Evolutionary conservation across 2,329 filamentous ascomycete genomes (phyloP), one percentile per base, ranked within the genome.

Genomic region (Trichophyton simii): DNA sequence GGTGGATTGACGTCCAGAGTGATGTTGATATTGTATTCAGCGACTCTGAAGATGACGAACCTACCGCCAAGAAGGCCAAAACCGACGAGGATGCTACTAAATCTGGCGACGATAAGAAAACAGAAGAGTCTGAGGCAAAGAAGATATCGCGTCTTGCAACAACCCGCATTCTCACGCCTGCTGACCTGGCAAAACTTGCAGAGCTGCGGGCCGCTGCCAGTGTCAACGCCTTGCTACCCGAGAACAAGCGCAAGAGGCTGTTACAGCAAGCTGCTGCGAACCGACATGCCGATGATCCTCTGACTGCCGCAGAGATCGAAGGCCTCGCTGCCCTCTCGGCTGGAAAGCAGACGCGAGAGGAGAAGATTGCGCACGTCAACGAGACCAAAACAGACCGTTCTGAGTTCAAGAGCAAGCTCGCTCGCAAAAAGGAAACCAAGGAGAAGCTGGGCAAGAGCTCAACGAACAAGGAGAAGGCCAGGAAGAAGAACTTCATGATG

Each of bases 401-500:
- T 58, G 86, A 94, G 72, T 91, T 96, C 78, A 91, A 92, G 78
- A 88, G 85, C 65, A 94, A 89, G 60, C 86, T 89, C 65, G 91
- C 91, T 15, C 86, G 89, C 71, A 82, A 88, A 69, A 89, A 90
- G 80, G 85, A 89, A 72, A 89, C 91, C 81, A 95, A 95, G 82
- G 84, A 87, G 69, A 82, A 85, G 1, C 84, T 91, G 76, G 94
- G 94, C 70, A 97, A 97, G 85, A 95, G 89, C 72, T 91, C 90
- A 42, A 97, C 92, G 66, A 99, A 99, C 77, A 89, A 88, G 78
- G 94, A 99, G 80, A 99, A 99, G 83, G 85, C 88, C 48, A 81
- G 92, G 67, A 90, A 89, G 82, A 99, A 99, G 88, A 99, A 99
- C 75, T 95, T 99, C 77, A 73, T 99, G 69, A 99, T 99, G 94